These are phyloP conservation scores for Elaeis guineensis DNA, from an alignment of 176 grass and related monocot species.

Conservation along the genomic window DNA sequence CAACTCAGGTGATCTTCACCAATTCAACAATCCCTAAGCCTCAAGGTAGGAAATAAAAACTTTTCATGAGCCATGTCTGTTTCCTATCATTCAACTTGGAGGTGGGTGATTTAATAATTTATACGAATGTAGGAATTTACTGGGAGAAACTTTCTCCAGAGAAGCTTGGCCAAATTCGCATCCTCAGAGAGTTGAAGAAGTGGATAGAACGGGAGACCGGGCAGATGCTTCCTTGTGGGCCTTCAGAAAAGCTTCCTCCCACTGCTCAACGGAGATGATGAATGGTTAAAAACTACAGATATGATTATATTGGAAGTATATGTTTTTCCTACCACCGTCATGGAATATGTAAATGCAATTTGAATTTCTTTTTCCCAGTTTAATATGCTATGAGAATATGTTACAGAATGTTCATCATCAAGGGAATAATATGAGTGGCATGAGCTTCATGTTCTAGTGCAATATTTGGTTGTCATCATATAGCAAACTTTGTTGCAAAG, in stretches of 20 bases:
- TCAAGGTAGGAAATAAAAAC: slow-evolving; percentile 38
- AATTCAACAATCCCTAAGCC: slow-evolving; percentile 76
- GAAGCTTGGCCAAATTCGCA: slow-evolving; percentile 73
- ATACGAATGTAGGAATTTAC: slow-evolving; percentile 54
- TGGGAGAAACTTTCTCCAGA: slow-evolving; percentile 93
- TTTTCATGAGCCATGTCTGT: too few species aligned
- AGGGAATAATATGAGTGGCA: too few species aligned
- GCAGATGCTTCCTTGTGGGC: slow-evolving; percentile 54
- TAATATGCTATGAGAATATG: too few species aligned
- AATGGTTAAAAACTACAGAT: not conserved
- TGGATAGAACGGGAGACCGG: slow-evolving; percentile 71
- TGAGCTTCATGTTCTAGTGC: too few species aligned
- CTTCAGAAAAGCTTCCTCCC: slow-evolving; percentile 87
- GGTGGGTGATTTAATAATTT: not conserved
- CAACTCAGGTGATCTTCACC: slow-evolving; percentile 82
- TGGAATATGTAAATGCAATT: too few species aligned
- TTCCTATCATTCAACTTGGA: not conserved
- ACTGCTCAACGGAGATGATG: slow-evolving; percentile 43
- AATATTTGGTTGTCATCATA: too few species aligned
- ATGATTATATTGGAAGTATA: too few species aligned
- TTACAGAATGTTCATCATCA: too few species aligned
- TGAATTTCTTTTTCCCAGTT: too few species aligned
- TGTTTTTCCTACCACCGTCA: too few species aligned
- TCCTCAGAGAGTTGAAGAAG: slow-evolving; percentile 70
- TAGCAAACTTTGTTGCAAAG: too few species aligned